Conservation (phyloP, 192 early-diverging fungal species). For the Podila clonocystis region DNA sequence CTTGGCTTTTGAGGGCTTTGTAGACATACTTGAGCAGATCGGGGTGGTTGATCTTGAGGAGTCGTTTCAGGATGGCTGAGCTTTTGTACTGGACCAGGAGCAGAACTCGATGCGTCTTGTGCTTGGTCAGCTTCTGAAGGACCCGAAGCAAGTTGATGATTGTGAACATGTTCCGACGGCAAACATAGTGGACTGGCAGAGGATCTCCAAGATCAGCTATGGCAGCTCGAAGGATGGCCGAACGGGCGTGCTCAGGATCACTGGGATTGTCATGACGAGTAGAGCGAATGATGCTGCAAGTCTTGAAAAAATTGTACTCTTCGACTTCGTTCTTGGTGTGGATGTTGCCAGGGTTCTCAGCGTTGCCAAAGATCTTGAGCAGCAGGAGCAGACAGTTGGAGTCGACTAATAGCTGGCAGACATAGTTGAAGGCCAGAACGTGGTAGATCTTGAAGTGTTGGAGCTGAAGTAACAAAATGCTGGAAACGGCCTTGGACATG, state of each 20-base stretch:
- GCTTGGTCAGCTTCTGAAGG: conserved; percentile 83
- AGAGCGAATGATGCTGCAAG: conserved; percentile 40
- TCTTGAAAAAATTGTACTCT: conserved; percentile 55
- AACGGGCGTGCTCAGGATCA: conserved; percentile 23
- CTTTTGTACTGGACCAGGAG: conserved; percentile 88
- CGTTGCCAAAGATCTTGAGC: conserved; percentile 85
- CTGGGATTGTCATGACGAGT: neutral
- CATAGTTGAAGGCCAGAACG: conserved; percentile 81
- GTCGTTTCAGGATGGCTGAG: conserved; percentile 78
- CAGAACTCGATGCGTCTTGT: conserved; percentile 78
- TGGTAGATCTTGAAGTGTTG: conserved; percentile 75
- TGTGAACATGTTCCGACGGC: conserved; percentile 71
- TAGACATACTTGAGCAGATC: conserved; percentile 76
- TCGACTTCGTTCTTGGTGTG: conserved; percentile 62
- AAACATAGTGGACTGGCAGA: conserved; percentile 44
- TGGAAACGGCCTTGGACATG: conserved; percentile 75
- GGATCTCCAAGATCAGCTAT: conserved; percentile 36
- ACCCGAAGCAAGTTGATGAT: conserved; percentile 80
- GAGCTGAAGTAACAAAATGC: conserved; percentile 71
- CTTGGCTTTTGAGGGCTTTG: conserved; percentile 84
- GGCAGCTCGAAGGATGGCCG: conserved; percentile 13
- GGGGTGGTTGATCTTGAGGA: conserved; percentile 77
- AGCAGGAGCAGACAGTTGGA: conserved; percentile 85
- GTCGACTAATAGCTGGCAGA: conserved; percentile 82
- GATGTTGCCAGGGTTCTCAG: conserved; percentile 60